Base-by-base conservation (phyloP, 257 asterid genomes). In the Cynanchum wilfordii region DNA sequence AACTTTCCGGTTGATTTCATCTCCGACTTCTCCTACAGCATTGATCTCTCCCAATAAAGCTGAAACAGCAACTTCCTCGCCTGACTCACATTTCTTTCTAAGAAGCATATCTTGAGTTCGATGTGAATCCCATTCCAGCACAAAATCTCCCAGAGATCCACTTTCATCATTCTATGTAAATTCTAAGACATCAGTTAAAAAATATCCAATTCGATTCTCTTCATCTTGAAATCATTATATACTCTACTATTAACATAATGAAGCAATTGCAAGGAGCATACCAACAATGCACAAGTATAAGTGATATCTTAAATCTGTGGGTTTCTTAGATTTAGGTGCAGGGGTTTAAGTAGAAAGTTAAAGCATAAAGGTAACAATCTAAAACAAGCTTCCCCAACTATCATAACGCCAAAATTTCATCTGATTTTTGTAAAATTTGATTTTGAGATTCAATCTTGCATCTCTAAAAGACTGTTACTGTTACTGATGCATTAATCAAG, bases 21-120 rank as follows among this genome's bases (percentile, higher is more conserved):
- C 27, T 29, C 52, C 44, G 49, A 24, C 66, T 54, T 78, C 82
- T 73, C 75, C 90, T 56, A 71, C 78, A 74, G 64, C 75, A 6
- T 83, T 64, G 2, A 78, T 86, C 24, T 69, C 69, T 24, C 90
- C 88, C 78, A 94, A 72, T 73, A 94, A 71, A 66, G 96, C 97
- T 70, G 96, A 91, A 76, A 91, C 77, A 45, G 93, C 96, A 63
- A 91, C 85, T 85, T 91, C 97, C 81, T 94, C 98, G 13, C 96
- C 96, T 0, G 96, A 82, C 58, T 77, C 75, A 51, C 82, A 81
- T 77, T 89, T 94, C 81, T 80, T 94, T 59, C 89, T 69, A 72
- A 91, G 78, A 67, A 94, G 71, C 72, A 94, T 89, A 74, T 94
- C 97, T 84, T 82, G 88, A 44, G 91, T 79, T 73, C 50, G 44